Percentiles rank a stretch among this genome's conserved stretches.
These are phyloP conservation scores for Sphaerobolus stellatus DNA, from an alignment of 1,284 basidiomycete species.

Conservation along the genomic window DNA sequence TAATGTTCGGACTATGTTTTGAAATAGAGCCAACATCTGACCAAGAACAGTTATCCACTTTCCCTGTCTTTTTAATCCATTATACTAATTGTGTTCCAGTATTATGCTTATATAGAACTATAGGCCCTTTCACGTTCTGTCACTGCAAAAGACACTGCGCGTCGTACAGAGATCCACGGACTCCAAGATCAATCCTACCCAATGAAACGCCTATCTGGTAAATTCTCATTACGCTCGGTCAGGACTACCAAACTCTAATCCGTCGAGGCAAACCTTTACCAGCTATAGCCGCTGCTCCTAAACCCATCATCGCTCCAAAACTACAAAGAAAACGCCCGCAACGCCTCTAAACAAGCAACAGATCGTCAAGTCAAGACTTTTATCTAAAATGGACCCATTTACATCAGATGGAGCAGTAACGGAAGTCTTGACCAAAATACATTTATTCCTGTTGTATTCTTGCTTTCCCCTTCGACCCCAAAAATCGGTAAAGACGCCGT, in stretches of 20 bases:
- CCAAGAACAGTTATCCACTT: too few relatives aligned
- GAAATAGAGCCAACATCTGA: too few relatives aligned
- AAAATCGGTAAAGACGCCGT: too few relatives aligned
- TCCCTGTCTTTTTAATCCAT: too few relatives aligned
- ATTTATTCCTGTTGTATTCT: constrained; percentile 61
- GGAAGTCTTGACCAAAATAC: constrained; percentile 33
- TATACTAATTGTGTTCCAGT: too few relatives aligned
- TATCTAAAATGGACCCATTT: constrained; percentile 51
- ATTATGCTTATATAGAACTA: constrained; percentile 34
- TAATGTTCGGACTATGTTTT: too few relatives aligned
- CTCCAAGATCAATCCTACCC: constrained; percentile 61
- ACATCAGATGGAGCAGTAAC: constrained; percentile 57
- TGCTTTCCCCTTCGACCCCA: constrained; percentile 46
- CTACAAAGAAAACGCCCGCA: constrained; percentile 16
- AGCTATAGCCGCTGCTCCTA: constrained; percentile 24
- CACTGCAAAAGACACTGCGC: constrained; percentile 37
- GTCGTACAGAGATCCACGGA: constrained; percentile 67
- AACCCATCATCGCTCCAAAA: constrained; percentile 20
- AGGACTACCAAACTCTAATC: constrained; percentile 61
- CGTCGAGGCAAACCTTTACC: constrained; percentile 46
- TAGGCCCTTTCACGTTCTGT: constrained; percentile 27
- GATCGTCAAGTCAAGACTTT: constrained; percentile 52
- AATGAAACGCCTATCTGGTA: constrained; percentile 63
- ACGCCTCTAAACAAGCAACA: constrained; percentile 49
- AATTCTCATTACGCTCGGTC: constrained; percentile 58